Conservation (phyloP, 495 filamentous ascomycete species). For the Hyaloscypha variabilis region DNA sequence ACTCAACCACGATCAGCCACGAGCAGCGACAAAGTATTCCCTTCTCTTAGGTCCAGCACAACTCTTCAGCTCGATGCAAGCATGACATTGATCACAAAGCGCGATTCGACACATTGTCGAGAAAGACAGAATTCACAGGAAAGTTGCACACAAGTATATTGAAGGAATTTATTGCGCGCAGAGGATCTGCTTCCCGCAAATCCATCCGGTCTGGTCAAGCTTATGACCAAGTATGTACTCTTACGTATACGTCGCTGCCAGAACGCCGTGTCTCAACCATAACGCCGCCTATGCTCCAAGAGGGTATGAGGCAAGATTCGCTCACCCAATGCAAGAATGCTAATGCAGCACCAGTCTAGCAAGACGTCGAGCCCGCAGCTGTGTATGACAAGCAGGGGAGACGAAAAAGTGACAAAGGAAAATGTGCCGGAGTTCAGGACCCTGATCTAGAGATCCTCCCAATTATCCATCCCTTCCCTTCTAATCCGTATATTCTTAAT, state of each 20-base stretch:
- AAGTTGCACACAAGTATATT: not conserved
- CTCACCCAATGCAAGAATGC: conserved; percentile 11
- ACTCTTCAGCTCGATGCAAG: too few relatives aligned
- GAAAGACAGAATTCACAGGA: not conserved
- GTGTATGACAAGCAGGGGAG: not conserved
- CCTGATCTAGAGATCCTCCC: not conserved
- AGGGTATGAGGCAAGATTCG: not conserved
- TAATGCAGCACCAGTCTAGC: conserved; percentile 15
- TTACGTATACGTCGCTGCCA: not conserved
- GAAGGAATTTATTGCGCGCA: not conserved
- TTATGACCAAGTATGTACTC: not conserved
- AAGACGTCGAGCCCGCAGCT: not conserved
- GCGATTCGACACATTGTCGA: not conserved
- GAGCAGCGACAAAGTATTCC: too few relatives aligned
- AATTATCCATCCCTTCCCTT: conserved; percentile 3
- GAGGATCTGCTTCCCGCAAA: not conserved
- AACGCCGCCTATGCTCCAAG: not conserved
- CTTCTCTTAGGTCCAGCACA: too few relatives aligned
- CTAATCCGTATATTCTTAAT: conserved; percentile 2
- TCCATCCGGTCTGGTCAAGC: not conserved
- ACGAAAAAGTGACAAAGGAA: conserved; percentile 16
- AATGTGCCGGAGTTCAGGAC: conserved; percentile 18
- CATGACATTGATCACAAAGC: not conserved
- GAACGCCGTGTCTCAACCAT: not conserved
- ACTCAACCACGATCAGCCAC: too few relatives aligned